phyloP scores from a whole-genome alignment of 257 asterid genomes.

The Hygrophila difformis region DNA sequence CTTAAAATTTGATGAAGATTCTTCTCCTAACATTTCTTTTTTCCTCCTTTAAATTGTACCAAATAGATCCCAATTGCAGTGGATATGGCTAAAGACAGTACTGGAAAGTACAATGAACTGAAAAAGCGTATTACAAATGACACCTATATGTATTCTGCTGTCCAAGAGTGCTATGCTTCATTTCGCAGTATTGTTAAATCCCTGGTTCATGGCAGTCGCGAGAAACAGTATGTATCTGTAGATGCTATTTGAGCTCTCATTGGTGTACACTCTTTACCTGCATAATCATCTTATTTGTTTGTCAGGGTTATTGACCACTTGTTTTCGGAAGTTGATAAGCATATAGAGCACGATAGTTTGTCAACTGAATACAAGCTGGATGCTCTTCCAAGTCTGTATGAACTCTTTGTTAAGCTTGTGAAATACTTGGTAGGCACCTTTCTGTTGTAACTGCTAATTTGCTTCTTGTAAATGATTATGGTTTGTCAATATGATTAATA shows the following conservation, averaged over 20 bases:
- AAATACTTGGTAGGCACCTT: slow-evolving; percentile 72
- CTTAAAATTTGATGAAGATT: slow-evolving; percentile 7
- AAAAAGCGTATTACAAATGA: slow-evolving; percentile 79
- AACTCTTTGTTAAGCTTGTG: slow-evolving; percentile 80
- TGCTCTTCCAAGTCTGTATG: slow-evolving; percentile 86
- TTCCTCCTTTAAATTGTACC: slow-evolving; percentile 18
- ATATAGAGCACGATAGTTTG: slow-evolving; percentile 50
- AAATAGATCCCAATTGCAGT: slow-evolving; percentile 92
- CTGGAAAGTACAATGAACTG: slow-evolving; percentile 84
- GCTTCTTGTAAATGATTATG: background rate
- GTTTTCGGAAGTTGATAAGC: slow-evolving; percentile 83
- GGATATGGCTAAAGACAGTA: slow-evolving; percentile 99
- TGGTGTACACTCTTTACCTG: slow-evolving; percentile 13
- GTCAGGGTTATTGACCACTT: slow-evolving; percentile 81
- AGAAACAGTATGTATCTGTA: slow-evolving; percentile 58
- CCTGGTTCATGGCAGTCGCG: slow-evolving; percentile 65
- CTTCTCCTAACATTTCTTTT: no score
- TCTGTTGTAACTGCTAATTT: slow-evolving; percentile 3
- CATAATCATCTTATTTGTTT: slow-evolving; percentile 16
- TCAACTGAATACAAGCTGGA: slow-evolving; percentile 58
- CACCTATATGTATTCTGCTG: slow-evolving; percentile 87
- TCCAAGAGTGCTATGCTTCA: slow-evolving; percentile 92
- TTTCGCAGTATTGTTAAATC: slow-evolving; percentile 66
- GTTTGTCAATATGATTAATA: background rate
- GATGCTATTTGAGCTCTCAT: slow-evolving; percentile 10